These are phyloP conservation scores for Oidium heveae DNA, from an alignment of 2,329 filamentous ascomycete genomes.

Conservation along the genomic window DNA sequence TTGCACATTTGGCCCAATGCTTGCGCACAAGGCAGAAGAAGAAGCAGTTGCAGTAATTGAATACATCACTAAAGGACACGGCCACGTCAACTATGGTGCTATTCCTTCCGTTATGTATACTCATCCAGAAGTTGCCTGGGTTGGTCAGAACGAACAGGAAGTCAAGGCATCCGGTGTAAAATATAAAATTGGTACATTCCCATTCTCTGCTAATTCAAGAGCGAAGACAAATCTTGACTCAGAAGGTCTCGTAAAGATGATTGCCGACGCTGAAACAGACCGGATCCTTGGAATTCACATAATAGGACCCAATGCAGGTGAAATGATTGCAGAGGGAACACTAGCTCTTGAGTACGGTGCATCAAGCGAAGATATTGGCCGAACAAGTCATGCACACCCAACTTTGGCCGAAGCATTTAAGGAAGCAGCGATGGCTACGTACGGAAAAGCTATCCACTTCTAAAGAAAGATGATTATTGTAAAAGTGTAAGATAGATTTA, in stretches of 20 bases:
- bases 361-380: constrained; percentile 76
- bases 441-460: constrained; percentile 88
- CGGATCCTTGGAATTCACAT: constrained; percentile 90
- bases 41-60: constrained; percentile 87
- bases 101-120: constrained; percentile 99
- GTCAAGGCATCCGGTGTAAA: constrained; percentile 73
- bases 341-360: constrained; percentile 92
- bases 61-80: constrained; percentile 93
- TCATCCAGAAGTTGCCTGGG: constrained; percentile 94
- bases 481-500: no score
- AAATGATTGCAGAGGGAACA: constrained; percentile 97
- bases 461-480: constrained; percentile 20
- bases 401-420: constrained; percentile 83
- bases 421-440: constrained; percentile 96
- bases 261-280: constrained; percentile 89
- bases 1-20: constrained; percentile 92
- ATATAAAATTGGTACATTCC: constrained; percentile 53
- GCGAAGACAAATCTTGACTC: constrained; percentile 34
- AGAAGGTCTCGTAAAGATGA: constrained; percentile 90
- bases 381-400: constrained; percentile 91
- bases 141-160: constrained; percentile 91
- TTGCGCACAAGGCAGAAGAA: constrained; percentile 98
- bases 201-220: constrained; percentile 2
- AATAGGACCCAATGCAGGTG: constrained; percentile 80
- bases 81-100: constrained; percentile 95